phyloP scores from a whole-genome alignment of 805 yeast species.

The Candida maltosa region DNA sequence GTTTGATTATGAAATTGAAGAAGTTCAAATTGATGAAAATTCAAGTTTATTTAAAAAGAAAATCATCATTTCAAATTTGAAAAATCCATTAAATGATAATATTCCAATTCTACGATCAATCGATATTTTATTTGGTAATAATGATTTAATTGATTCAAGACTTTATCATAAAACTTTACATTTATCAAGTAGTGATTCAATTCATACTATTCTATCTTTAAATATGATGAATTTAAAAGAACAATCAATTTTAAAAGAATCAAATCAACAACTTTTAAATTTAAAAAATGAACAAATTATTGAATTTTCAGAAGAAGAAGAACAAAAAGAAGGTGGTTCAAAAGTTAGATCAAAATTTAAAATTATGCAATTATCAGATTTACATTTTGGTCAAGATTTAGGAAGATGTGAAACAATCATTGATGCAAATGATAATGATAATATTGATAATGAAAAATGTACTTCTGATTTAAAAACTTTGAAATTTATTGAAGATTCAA shows the following conservation, averaged over 20 bases:
- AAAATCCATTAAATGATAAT: not conserved
- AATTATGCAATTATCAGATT: conserved; percentile 36
- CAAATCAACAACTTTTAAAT: not conserved
- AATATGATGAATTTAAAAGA: conserved; percentile 1
- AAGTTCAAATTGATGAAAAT: not conserved
- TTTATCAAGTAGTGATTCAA: conserved; percentile 4
- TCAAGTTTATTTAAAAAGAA: too few species aligned
- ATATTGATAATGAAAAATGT: conserved; percentile 11
- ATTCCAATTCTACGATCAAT: conserved; percentile 18
- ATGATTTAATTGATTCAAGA: conserved; percentile 27
- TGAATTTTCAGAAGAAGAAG: not conserved
- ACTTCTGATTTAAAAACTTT: conserved; percentile 28
- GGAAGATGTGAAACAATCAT: too few species aligned
- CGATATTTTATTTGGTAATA: conserved; percentile 26
- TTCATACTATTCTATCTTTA: conserved; percentile 10
- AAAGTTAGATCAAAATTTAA: conserved; percentile 18
- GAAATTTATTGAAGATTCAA: conserved; percentile 23
- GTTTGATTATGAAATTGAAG: not conserved
- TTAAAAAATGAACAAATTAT: conserved; percentile 1
- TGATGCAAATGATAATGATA: conserved; percentile 11
- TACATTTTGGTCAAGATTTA: conserved; percentile 33
- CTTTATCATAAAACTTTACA: conserved; percentile 15
- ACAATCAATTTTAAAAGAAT: not conserved
- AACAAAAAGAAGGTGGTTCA: not conserved
- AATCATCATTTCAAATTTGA: not conserved